Base-by-base conservation (phyloP, 2,329 filamentous ascomycete genomes). In the Colletotrichum sp. region DNA sequence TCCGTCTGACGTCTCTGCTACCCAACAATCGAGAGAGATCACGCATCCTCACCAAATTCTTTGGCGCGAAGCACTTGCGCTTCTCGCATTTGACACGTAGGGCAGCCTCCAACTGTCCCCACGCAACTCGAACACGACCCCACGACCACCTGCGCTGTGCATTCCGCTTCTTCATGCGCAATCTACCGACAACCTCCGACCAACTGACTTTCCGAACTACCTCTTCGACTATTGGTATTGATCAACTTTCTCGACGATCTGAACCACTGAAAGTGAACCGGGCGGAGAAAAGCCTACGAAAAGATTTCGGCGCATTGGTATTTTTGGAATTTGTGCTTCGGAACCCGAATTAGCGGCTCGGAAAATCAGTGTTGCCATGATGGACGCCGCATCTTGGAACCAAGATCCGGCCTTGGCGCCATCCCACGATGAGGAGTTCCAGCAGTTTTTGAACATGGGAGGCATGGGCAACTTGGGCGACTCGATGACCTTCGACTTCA, bases 371-470 rank as follows among this genome's bases (percentile, higher is more conserved):
- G 81, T 84, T 80, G 82, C 81, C 82, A 90, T 87, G 85, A 91
- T 91, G 89, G 86, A 88, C 78, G 87, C 89, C 67, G 83, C 85
- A 72, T 82, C 83, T 77, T 93, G 91, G 91, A 88, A 89, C 78
- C 88, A 91, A 80, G 90, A 92, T 79, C 89, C 91, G 79, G 85
- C 86, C 74, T 85, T 92, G 82, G 85, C 88, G 32, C 82, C 87
- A 13, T 79, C 86, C 8, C 81, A 86, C 66, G 91, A 93, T 64
- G 91, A 93, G 81, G 91, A 92, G 52, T 93, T 93, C 80, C 88
- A 91, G 77, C 91, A 93, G 78, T 93, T 92, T 74, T 86, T 93
- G 76, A 89, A 93, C 78, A 90, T 93, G 86, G 89, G 87, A 73
- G 84, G 84, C 79, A 91, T 93, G 85, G 86, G 86, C 34, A 87